A percentile compares a stretch with the other conserved stretches of the same genome.
phyloP scores from a whole-genome alignment of 176 grass and related monocot species.

The Ampelocalamus luodianensis region DNA sequence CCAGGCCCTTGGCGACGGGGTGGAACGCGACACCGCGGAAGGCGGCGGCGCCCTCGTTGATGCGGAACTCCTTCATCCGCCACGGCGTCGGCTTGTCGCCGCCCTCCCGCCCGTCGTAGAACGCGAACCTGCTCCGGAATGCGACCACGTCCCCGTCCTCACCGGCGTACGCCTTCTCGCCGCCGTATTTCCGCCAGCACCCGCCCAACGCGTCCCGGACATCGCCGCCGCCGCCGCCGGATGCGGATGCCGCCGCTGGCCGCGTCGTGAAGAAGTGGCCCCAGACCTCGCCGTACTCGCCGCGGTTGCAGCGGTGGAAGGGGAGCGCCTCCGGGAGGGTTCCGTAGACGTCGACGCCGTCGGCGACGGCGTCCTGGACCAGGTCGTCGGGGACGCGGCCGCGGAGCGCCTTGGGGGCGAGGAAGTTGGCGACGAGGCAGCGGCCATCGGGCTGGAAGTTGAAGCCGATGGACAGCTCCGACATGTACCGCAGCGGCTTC shows the following conservation, averaged over 20 bases:
- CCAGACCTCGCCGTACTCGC: background rate
- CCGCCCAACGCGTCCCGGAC: background rate
- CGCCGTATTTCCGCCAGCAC: background rate
- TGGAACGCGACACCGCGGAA: slow-evolving; percentile 30
- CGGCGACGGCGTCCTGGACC: background rate
- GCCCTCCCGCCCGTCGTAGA: background rate
- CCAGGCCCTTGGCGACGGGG: background rate
- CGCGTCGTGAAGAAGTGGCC: slow-evolving; percentile 26
- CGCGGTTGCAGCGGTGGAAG: background rate
- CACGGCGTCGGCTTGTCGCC: background rate
- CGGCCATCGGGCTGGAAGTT: background rate
- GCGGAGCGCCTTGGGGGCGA: slow-evolving; percentile 1
- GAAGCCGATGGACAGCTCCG: background rate
- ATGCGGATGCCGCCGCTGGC: background rate
- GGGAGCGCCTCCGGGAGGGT: background rate
- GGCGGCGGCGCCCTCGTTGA: slow-evolving; percentile 17
- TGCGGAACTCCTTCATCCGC: slow-evolving; percentile 35
- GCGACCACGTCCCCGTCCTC: slow-evolving; percentile 5
- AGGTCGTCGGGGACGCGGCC: background rate
- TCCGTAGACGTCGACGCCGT: slow-evolving; percentile 26
- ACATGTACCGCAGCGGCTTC: background rate
- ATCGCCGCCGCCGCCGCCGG: background rate
- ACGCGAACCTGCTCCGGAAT: slow-evolving; percentile 15
- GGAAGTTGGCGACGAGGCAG: background rate
- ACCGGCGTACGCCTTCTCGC: background rate